phyloP scores from a whole-genome alignment of 345 rosid genomes.

The Erucastrum elatum region DNA sequence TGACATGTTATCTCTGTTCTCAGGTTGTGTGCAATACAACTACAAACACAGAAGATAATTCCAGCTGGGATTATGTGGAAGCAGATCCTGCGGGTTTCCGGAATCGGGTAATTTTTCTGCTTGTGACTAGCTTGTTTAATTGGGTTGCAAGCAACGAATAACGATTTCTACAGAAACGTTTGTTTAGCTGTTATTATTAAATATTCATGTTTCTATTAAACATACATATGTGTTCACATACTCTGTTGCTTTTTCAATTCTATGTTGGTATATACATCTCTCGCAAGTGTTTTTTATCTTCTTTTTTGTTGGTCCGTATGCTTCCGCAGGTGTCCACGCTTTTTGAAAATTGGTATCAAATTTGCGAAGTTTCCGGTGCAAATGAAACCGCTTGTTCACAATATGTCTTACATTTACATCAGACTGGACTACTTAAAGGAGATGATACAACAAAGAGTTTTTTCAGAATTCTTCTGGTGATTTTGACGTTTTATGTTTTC shows the following conservation, averaged over 20 bases:
- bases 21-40: constrained; percentile 52
- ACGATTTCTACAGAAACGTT: background rate
- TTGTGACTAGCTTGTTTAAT: background rate
- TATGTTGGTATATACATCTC: constrained; percentile 3
- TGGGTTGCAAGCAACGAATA: constrained; percentile 1
- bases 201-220: background rate
- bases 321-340: constrained; percentile 61
- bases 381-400: constrained; percentile 65
- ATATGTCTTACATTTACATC: constrained; percentile 72
- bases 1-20: constrained; percentile 28
- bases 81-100: constrained; percentile 79
- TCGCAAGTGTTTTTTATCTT: background rate
- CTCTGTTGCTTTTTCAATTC: constrained; percentile 10
- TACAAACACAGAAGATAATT: constrained; percentile 57
- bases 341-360: constrained; percentile 75
- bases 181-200: background rate
- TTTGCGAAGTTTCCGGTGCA: constrained; percentile 76
- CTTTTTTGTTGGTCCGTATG: background rate
- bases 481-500: background rate
- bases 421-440: constrained; percentile 79
- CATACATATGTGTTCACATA: background rate
- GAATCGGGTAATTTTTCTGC: constrained; percentile 58
- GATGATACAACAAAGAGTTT: constrained; percentile 85
- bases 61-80: constrained; percentile 53
- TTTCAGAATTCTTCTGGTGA: constrained; percentile 73